Conservation (phyloP, 768 basidiomycete genomes). For the Boletales sp. region DNA sequence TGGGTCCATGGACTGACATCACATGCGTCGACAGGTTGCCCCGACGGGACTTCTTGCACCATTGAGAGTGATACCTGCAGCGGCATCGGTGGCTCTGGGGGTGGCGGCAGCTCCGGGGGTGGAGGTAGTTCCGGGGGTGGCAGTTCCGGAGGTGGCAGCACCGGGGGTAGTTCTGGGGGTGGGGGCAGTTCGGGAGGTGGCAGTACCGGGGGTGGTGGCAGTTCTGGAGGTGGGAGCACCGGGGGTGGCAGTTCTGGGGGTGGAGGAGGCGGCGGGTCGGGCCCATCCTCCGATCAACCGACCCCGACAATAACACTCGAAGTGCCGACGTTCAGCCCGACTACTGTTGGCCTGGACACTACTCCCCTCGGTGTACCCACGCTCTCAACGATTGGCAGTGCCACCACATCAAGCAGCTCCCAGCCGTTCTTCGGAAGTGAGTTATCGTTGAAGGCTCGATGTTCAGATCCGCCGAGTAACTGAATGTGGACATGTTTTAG, state of each 20-base stretch:
- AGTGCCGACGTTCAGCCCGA: neutral
- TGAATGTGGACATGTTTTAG: neutral
- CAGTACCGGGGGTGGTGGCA: too few species aligned
- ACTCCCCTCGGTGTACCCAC: too few species aligned
- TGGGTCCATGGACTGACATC: neutral
- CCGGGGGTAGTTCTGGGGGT: too few species aligned
- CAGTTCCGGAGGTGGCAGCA: too few species aligned
- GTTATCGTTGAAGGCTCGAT: too few species aligned
- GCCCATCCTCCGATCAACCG: too few species aligned
- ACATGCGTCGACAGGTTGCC: conserved; percentile 12
- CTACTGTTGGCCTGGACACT: neutral
- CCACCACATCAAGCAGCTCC: too few species aligned
- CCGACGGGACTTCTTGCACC: conserved; percentile 9
- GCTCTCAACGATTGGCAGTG: too few species aligned
- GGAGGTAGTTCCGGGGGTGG: too few species aligned
- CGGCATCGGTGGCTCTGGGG: neutral
- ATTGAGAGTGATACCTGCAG: conserved; percentile 3
- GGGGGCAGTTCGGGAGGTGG: too few species aligned
- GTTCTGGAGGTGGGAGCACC: too few species aligned
- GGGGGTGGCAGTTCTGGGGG: conserved; percentile 5
- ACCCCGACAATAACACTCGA: neutral
- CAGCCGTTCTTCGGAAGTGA: too few species aligned
- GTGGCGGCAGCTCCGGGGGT: neutral
- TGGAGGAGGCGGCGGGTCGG: neutral
- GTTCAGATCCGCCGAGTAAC: neutral